phyloP scores from a whole-genome alignment of 768 basidiomycete genomes.

The Tulasnella sp. region DNA sequence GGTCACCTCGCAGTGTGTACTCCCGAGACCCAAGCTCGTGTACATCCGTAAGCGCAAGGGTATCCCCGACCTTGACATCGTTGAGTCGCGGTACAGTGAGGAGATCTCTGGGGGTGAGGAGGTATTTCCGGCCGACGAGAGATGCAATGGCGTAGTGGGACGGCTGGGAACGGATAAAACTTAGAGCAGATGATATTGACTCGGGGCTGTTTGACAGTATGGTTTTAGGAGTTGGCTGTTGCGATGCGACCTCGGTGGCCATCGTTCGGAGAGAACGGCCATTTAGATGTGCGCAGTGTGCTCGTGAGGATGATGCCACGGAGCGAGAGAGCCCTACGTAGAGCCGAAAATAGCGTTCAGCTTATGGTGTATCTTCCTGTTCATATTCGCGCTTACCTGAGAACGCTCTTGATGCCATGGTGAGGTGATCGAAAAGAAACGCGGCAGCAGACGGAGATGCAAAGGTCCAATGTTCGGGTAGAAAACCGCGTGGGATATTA shows the following conservation, averaged over 20 bases:
- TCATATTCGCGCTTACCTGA: no score
- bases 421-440: no score
- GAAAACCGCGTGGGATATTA: not conserved
- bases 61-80: conserved; percentile 75
- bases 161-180: conserved; percentile 81
- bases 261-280: not conserved
- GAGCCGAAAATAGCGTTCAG: no score
- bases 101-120: conserved; percentile 81
- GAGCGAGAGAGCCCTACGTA: not conserved
- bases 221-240: conserved; percentile 18
- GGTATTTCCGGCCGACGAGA: conserved; percentile 77
- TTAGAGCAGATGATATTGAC: conserved; percentile 42
- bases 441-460: no score
- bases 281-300: not conserved
- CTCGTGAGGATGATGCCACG: conserved; percentile 3
- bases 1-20: conserved; percentile 77
- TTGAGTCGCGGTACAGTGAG: conserved; percentile 89
- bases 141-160: conserved; percentile 86
- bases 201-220: conserved; percentile 20
- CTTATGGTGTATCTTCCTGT: no score
- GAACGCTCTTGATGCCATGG: no score
- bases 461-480: no score
- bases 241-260: conserved; percentile 23
- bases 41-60: conserved; percentile 71
- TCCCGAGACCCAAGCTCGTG: conserved; percentile 94